phyloP scores from a whole-genome alignment of 345 rosid species.

The Euphorbia lathyris region DNA sequence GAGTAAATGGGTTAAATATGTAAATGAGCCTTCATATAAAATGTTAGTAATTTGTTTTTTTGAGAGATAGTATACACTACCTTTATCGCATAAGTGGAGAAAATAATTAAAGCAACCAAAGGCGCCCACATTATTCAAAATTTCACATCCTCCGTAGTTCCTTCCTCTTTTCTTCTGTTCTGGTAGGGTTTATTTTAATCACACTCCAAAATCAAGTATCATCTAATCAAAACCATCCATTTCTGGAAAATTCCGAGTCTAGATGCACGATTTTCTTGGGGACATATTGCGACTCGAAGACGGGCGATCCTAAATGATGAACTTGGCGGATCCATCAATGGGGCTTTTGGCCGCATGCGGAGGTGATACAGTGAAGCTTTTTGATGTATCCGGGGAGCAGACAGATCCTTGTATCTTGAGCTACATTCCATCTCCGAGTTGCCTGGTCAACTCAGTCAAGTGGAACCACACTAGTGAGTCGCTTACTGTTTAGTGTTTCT shows the following conservation, averaged over 20 bases:
- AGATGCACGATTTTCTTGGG: neutral
- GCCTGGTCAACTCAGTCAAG: slow-evolving; percentile 73
- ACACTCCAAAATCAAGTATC: slow-evolving; percentile 1
- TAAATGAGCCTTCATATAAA: no score
- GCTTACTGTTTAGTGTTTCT: neutral
- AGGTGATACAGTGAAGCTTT: slow-evolving; percentile 89
- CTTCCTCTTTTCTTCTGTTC: neutral
- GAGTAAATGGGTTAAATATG: no score
- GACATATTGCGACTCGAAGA: neutral
- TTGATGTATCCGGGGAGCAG: slow-evolving; percentile 61
- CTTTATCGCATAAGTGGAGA: no score
- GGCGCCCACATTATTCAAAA: slow-evolving; percentile 31
- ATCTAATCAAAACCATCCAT: neutral
- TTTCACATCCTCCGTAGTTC: neutral
- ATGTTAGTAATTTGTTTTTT: no score
- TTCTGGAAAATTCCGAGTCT: slow-evolving; percentile 5
- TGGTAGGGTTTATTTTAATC: slow-evolving; percentile 10
- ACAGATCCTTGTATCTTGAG: slow-evolving; percentile 79
- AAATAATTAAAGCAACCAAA: neutral
- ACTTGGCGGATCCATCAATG: slow-evolving; percentile 63
- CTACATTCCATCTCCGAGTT: slow-evolving; percentile 75
- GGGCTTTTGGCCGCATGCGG: slow-evolving; percentile 71
- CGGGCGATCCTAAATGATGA: slow-evolving; percentile 28
- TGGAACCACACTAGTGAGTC: slow-evolving; percentile 91
- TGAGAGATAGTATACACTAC: no score